These are phyloP conservation scores for Casuarina glauca DNA, from an alignment of 306 rosid genomes.

Conservation along the genomic window DNA sequence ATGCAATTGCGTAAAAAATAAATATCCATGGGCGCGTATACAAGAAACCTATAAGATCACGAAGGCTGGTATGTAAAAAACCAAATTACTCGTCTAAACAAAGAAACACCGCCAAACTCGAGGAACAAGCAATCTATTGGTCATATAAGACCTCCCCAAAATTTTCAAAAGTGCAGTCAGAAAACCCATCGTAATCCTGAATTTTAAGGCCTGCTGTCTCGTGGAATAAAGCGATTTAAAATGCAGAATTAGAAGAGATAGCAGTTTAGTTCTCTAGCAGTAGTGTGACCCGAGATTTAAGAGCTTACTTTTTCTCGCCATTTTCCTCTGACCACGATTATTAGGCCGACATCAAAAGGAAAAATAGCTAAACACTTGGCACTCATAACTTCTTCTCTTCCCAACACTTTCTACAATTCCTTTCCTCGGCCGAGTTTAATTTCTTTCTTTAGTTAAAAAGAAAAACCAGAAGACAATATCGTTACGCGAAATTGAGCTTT, in stretches of 20 bases:
- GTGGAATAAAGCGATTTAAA: background rate
- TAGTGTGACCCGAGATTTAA: background rate
- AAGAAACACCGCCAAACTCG: background rate
- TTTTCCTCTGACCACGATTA: background rate
- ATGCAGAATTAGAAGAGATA: background rate
- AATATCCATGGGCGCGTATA: no score
- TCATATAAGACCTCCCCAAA: background rate
- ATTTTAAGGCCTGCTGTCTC: background rate
- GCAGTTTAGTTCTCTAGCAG: background rate
- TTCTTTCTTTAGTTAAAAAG: background rate
- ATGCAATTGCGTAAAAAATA: no score
- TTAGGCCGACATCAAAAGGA: background rate
- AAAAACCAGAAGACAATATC: background rate
- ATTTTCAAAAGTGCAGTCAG: background rate
- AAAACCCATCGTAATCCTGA: background rate
- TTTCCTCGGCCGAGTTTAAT: conserved; percentile 3
- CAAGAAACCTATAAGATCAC: background rate
- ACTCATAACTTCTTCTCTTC: conserved; percentile 19
- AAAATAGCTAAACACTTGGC: background rate
- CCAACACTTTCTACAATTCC: background rate
- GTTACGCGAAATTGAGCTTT: background rate
- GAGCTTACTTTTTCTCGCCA: background rate
- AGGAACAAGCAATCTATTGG: background rate
- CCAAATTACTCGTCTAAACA: background rate
- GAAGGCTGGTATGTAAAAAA: background rate